Evolutionary conservation across 2,329 filamentous ascomycete species (phyloP).

Genomic region (Penicillium decumbens): DNA sequence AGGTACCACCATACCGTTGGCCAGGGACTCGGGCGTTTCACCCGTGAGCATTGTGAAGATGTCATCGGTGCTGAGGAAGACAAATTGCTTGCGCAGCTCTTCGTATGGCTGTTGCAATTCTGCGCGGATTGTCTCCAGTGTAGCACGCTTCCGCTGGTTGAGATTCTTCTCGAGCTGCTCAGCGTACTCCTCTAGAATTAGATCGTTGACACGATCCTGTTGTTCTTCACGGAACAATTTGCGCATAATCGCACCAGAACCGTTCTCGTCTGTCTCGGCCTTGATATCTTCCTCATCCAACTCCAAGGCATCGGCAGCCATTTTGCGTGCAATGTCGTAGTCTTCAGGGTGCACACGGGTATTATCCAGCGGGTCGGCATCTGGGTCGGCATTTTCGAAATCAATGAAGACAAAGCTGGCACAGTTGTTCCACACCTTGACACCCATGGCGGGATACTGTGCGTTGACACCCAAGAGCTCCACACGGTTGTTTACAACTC

Average conservation of each 20-base stretch:
- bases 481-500: conserved; percentile 74
- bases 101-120: conserved; percentile 92
- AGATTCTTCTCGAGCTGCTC: conserved; percentile 91
- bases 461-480: conserved; percentile 87
- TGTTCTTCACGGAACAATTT: conserved; percentile 93
- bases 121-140: conserved; percentile 89
- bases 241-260: conserved; percentile 81
- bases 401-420: conserved; percentile 91
- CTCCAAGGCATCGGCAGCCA: conserved; percentile 94
- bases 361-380: conserved; percentile 89
- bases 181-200: conserved; percentile 94
- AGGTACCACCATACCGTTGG: conserved; percentile 86
- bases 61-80: conserved; percentile 64
- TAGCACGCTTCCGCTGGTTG: conserved; percentile 90
- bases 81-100: conserved; percentile 79
- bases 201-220: conserved; percentile 90
- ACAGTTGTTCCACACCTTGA: conserved; percentile 92
- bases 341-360: conserved; percentile 97
- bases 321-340: conserved; percentile 95
- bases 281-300: conserved; percentile 98
- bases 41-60: conserved; percentile 96
- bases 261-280: conserved; percentile 85
- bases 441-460: conserved; percentile 74
- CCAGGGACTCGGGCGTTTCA: conserved; percentile 77
- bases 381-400: conserved; percentile 74